Evolutionary conservation across 2,329 filamentous ascomycete genomes (phyloP).

Genomic region (Dendryphion nanum): DNA sequence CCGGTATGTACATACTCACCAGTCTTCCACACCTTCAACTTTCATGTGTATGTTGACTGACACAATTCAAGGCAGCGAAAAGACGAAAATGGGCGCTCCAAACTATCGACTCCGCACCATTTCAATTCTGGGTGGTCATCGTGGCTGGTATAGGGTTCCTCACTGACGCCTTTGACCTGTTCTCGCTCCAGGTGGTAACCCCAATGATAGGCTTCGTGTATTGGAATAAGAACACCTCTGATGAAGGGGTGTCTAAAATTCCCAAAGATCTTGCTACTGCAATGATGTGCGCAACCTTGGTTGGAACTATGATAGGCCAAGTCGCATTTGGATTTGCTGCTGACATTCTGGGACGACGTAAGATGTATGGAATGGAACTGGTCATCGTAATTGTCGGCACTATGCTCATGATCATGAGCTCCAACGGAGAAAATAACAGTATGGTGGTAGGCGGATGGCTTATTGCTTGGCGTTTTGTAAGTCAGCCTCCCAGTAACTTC

Average conservation of each 20-base stretch:
- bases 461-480: constrained; percentile 40
- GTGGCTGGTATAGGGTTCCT: constrained; percentile 43
- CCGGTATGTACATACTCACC: constrained; percentile 17
- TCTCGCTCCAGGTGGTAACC: constrained; percentile 41
- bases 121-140: constrained; percentile 36
- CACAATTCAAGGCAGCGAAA: constrained; percentile 17
- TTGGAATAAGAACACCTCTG: constrained; percentile 23
- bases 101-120: constrained; percentile 33
- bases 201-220: constrained; percentile 42
- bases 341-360: constrained; percentile 37
- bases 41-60: constrained; percentile 8
- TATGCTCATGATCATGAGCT: constrained; percentile 40
- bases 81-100: constrained; percentile 32
- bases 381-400: constrained; percentile 42
- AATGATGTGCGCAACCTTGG: constrained; percentile 39
- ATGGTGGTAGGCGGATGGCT: constrained; percentile 42
- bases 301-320: constrained; percentile 40
- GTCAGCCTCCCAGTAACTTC: too few species aligned
- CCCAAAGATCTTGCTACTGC: constrained; percentile 34
- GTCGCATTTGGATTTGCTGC: constrained; percentile 40
- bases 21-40: not conserved
- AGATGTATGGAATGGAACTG: constrained; percentile 42
- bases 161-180: constrained; percentile 41
- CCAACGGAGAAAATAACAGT: constrained; percentile 31
- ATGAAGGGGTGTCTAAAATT: constrained; percentile 19